Conservation (phyloP, 192 early-diverging fungal genomes). For the Haplosporangium gracile region DNA sequence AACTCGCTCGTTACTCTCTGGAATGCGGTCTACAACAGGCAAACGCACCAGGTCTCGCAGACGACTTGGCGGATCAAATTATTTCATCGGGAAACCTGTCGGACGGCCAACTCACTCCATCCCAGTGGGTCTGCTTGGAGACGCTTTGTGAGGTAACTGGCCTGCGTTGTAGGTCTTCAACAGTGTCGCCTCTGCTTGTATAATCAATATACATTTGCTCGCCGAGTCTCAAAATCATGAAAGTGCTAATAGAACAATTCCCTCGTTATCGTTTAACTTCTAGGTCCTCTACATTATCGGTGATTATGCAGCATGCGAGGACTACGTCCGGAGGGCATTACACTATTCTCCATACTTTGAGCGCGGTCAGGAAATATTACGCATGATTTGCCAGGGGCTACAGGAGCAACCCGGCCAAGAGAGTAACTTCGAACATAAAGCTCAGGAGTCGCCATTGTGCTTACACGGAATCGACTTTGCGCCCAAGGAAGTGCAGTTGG, state of each 20-base stretch:
- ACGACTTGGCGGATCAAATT: not conserved
- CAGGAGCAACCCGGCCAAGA: not conserved
- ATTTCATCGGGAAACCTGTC: not conserved
- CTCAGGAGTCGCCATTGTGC: not conserved
- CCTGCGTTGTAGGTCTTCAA: not conserved
- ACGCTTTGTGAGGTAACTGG: conserved; percentile 41
- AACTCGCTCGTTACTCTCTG: conserved; percentile 42
- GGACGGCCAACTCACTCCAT: conserved; percentile 38
- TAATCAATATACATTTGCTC: too few relatives aligned
- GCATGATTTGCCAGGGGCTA: conserved; percentile 16
- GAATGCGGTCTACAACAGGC: conserved; percentile 30
- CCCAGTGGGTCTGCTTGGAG: conserved; percentile 49
- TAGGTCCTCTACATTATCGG: conserved; percentile 63
- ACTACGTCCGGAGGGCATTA: conserved; percentile 43
- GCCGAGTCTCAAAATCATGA: not conserved
- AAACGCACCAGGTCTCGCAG: not conserved
- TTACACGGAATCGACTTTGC: not conserved
- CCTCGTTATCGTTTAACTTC: not conserved
- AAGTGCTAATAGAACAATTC: not conserved
- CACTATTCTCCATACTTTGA: conserved; percentile 44
- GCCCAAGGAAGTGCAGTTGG: conserved; percentile 18
- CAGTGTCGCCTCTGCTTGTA: not conserved
- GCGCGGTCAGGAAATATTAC: conserved; percentile 33
- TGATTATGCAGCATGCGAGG: conserved; percentile 56
- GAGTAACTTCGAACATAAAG: not conserved